These are phyloP conservation scores for Lenwebbia sp. DNA, from an alignment of 345 rosid species.

Conservation along the genomic window DNA sequence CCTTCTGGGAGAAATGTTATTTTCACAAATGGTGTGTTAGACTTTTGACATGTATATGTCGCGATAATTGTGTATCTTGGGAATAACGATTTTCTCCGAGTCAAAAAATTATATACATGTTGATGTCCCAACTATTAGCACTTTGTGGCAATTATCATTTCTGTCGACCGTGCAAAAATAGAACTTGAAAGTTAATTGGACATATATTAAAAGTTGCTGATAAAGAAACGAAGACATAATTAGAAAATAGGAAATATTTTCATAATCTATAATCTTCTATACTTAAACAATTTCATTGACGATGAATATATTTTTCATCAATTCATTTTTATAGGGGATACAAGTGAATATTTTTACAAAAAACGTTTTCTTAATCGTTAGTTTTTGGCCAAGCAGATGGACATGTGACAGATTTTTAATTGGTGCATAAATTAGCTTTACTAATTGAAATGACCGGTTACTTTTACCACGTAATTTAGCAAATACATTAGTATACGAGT, in stretches of 20 bases:
- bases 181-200: not conserved
- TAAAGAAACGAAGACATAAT: not conserved
- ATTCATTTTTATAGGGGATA: not conserved
- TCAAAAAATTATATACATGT: not conserved
- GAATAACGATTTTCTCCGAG: not conserved
- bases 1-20: not conserved
- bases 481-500: not conserved
- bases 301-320: not conserved
- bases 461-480: not conserved
- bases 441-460: not conserved
- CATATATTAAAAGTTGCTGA: not conserved
- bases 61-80: not conserved
- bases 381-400: not conserved
- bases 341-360: not conserved
- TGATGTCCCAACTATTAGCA: not conserved
- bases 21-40: not conserved
- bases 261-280: not conserved
- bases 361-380: not conserved
- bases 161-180: not conserved
- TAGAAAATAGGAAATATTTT: not conserved
- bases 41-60: not conserved
- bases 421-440: not conserved
- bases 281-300: not conserved
- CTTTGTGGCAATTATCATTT: not conserved
- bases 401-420: not conserved